These are phyloP conservation scores for Pythium periplocum DNA, from an alignment of 352 stramenopile species.

Conservation along the genomic window DNA sequence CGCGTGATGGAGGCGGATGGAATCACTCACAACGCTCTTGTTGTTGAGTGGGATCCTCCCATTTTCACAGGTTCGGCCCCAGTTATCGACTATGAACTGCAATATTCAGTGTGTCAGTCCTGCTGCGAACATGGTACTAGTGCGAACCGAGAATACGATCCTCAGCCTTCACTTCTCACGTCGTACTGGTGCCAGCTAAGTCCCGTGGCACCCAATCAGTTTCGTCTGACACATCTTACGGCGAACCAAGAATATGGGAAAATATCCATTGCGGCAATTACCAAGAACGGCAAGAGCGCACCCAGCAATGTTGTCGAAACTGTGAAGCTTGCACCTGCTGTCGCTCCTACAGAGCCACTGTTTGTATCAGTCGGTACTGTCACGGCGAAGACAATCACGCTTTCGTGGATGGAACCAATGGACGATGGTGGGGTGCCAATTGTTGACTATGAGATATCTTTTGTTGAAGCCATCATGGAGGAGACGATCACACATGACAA, in stretches of 20 bases:
- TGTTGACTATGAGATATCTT: conserved; percentile 64
- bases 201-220: conserved; percentile 44
- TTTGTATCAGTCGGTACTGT: conserved; percentile 45
- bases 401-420: conserved; percentile 56
- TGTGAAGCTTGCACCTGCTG: conserved; percentile 24
- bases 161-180: conserved; percentile 13
- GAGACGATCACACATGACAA: conserved; percentile 31
- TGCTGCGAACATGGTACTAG: conserved; percentile 8
- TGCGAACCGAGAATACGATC: neutral
- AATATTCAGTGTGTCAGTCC: conserved; percentile 23
- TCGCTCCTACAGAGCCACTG: conserved; percentile 33
- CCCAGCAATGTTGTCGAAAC: conserved; percentile 38
- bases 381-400: conserved; percentile 55
- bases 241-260: conserved; percentile 46
- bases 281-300: conserved; percentile 44
- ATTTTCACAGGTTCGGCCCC: conserved; percentile 66
- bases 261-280: conserved; percentile 44
- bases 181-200: conserved; percentile 54
- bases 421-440: conserved; percentile 53
- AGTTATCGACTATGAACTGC: conserved; percentile 67
- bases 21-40: conserved; percentile 36
- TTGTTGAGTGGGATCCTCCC: conserved; percentile 50
- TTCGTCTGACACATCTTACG: conserved; percentile 25
- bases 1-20: conserved; percentile 21
- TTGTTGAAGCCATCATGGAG: conserved; percentile 53